Conservation (phyloP, 1,139 yeast genomes). For the Geotrichum restrictum region DNA sequence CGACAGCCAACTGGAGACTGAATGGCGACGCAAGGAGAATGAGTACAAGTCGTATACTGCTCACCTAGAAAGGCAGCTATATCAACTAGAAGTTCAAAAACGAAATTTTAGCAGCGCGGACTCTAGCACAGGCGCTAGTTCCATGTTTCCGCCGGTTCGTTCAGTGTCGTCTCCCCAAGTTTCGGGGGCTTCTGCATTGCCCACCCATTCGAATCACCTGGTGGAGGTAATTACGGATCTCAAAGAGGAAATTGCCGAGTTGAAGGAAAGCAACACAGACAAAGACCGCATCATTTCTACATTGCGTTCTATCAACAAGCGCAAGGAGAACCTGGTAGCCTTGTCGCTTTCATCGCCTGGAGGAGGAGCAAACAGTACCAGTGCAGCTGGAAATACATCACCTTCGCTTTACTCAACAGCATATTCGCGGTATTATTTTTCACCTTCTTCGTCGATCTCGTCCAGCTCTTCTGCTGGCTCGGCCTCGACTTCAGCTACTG, state of each 20-base stretch:
- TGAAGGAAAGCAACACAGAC: slow-evolving; percentile 57
- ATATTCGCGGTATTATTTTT: slow-evolving; percentile 27
- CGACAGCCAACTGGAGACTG: slow-evolving; percentile 3
- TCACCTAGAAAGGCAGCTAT: slow-evolving; percentile 59
- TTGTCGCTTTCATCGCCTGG: slow-evolving; percentile 10
- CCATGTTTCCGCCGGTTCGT: slow-evolving; percentile 14
- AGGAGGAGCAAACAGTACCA: background rate
- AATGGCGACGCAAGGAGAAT: slow-evolving; percentile 50
- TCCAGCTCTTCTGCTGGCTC: slow-evolving; percentile 2
- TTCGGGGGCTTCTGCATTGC: slow-evolving; percentile 11
- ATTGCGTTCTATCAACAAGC: slow-evolving; percentile 38
- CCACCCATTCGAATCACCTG: slow-evolving; percentile 22
- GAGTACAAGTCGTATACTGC: slow-evolving; percentile 61
- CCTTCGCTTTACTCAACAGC: slow-evolving; percentile 23
- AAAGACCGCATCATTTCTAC: slow-evolving; percentile 80
- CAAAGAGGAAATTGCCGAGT: slow-evolving; percentile 64
- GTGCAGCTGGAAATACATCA: slow-evolving; percentile 11
- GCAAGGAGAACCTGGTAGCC: slow-evolving; percentile 31
- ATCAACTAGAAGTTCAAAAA: slow-evolving; percentile 36
- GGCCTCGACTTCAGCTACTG: background rate
- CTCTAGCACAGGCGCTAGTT: background rate
- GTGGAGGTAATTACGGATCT: slow-evolving; percentile 50
- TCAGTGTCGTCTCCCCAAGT: slow-evolving; percentile 21
- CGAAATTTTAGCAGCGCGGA: slow-evolving; percentile 1
- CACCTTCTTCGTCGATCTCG: background rate